phyloP scores from a whole-genome alignment of 1,284 basidiomycete species.

The Ganoderma resinaceum region DNA sequence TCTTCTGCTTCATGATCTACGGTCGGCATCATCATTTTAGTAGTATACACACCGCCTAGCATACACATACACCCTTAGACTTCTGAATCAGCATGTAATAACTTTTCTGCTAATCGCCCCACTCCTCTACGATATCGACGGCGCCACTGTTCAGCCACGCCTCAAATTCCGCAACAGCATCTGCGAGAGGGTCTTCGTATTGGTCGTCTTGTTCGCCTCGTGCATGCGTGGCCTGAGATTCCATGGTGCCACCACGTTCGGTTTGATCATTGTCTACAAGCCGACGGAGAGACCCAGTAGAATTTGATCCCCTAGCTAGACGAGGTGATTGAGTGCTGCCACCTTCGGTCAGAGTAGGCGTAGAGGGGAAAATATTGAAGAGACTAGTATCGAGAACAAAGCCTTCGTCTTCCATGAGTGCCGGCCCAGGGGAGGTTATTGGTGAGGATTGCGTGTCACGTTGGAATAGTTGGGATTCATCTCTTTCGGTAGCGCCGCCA shows the following conservation, averaged over 20 bases:
- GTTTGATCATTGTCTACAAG: background rate
- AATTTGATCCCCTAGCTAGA: background rate
- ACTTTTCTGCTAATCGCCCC: conserved; percentile 28
- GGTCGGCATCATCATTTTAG: background rate
- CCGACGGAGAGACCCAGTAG: background rate
- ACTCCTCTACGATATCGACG: conserved; percentile 44
- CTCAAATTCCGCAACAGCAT: conserved; percentile 51
- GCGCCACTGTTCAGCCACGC: conserved; percentile 54
- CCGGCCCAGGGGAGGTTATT: conserved; percentile 13
- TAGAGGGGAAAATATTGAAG: conserved; percentile 40
- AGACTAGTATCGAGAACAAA: conserved; percentile 44
- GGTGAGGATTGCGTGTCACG: conserved; percentile 7
- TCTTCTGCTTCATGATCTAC: conserved; percentile 14
- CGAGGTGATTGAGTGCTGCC: background rate
- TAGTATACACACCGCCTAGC: conserved; percentile 19
- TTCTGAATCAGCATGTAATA: conserved; percentile 6
- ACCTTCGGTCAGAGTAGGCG: conserved; percentile 22
- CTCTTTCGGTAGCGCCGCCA: conserved; percentile 7
- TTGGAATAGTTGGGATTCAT: conserved; percentile 2
- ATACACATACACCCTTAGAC: conserved; percentile 17
- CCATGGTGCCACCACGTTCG: background rate
- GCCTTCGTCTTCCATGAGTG: conserved; percentile 35
- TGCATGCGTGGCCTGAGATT: background rate
- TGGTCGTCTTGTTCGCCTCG: conserved; percentile 38
- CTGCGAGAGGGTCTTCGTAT: conserved; percentile 3